Evolutionary conservation across 495 filamentous ascomycete species (phyloP), one percentile per base, ranked within the genome.

Genomic region (Trichoderma asperelloides): DNA sequence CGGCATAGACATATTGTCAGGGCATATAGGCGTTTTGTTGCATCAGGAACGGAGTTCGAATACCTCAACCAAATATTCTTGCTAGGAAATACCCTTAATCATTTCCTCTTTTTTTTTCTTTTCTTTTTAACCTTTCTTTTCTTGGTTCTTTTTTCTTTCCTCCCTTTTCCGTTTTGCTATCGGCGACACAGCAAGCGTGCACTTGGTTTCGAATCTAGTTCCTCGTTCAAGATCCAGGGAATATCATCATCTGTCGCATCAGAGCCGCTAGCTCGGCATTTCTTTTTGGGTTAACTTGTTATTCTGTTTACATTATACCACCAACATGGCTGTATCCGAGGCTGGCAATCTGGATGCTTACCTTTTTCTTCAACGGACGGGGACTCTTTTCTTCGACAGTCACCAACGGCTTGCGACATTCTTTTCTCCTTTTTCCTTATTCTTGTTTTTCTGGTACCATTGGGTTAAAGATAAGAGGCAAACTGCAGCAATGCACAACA

Each of bases 31-130:
- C 64, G 64, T 65, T 65, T 65, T 25, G 33, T 64, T 65, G 64
- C 64, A 65, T 65, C 64, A 45, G 62, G 64, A 65, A 21, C 64
- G 64, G 64, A 65, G 64, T 65, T 65, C 64, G n/a, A 65, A 65
- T 65, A 30, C 39, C 43, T 65, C 64, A 23, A 51, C 55, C 63
- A 65, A 45, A 49, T 65, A 47, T 47, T 28, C 41, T 30, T 43
- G 12, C 62, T 41, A 39, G 62, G 33, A 43, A 64, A 64, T 40
- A 64, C 62, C 62, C 62, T 7, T 64, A 64, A 64, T 64, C 62
- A 40, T 39, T 64, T 64, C 62, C 40, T 64, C 60, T 43, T 65
- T 49, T 49, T 65, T 51, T 33, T n/a, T 25, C 13, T 30, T 37
- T 65, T 65, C 39, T 33, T 40, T 30, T 28, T n/a, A 40, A 18